Conservation (phyloP, 2,329 filamentous ascomycete genomes). For the Leptographium wingfieldii region DNA sequence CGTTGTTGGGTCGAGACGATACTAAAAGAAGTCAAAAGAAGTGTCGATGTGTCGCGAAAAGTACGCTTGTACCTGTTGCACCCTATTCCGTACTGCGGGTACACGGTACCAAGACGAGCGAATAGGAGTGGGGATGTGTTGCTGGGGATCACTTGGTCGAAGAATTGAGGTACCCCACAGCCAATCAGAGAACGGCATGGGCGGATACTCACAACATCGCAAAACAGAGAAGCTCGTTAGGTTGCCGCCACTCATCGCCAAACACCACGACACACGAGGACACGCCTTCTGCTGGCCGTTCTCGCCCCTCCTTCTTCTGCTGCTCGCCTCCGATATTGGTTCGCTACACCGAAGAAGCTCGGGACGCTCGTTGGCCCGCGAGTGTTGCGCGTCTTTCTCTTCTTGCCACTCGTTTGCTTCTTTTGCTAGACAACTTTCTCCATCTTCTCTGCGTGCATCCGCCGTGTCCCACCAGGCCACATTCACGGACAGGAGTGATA, state of each 20-base stretch:
- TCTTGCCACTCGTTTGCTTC: not conserved
- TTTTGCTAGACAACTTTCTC: not conserved
- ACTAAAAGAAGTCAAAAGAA: not conserved
- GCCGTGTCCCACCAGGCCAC: not conserved
- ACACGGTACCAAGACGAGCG: not conserved
- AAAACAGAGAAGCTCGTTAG: conserved; percentile 12
- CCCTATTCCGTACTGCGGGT: not conserved
- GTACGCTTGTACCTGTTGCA: not conserved
- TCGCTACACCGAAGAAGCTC: not conserved
- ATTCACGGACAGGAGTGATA: not conserved
- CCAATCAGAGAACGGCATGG: conserved; percentile 23
- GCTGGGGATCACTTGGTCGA: conserved; percentile 21
- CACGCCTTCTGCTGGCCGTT: not conserved
- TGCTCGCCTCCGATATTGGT: not conserved
- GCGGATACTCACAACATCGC: conserved; percentile 27
- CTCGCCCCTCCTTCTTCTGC: not conserved
- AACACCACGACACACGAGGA: conserved; percentile 3
- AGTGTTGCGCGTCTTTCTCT: not conserved
- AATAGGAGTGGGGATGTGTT: conserved; percentile 10
- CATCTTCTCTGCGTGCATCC: not conserved
- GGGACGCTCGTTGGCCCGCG: not conserved
- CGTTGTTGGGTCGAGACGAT: not conserved
- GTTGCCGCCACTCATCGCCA: not conserved
- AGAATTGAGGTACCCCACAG: conserved; percentile 9
- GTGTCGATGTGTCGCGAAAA: not conserved